Percentiles rank a stretch among this genome's conserved stretches.
Evolutionary conservation across 2,329 filamentous ascomycete species (phyloP).

Genomic region (Xylariaceae sp.): DNA sequence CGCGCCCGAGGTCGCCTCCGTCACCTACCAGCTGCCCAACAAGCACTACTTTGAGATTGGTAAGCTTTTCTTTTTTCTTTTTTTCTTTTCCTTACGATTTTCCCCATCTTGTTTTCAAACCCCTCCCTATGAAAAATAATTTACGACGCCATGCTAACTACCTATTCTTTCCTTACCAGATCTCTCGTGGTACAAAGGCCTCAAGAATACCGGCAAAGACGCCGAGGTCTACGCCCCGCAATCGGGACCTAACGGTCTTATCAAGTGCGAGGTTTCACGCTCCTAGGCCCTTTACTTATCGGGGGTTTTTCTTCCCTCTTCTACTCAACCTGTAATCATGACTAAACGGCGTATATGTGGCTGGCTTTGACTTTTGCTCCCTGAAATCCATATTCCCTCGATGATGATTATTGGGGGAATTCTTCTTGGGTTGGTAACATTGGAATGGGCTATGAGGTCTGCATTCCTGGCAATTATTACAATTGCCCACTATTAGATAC

Average conservation of each 20-base stretch:
- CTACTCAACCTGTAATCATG: conserved; percentile 22
- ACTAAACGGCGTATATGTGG: conserved; percentile 29
- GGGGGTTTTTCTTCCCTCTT: conserved; percentile 6
- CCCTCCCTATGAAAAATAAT: neutral
- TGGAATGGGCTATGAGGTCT: conserved; percentile 1
- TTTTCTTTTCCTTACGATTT: neutral
- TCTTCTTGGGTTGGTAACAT: conserved; percentile 1
- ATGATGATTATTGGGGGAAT: conserved; percentile 18
- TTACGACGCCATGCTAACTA: conserved; percentile 7
- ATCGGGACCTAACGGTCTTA: conserved; percentile 90
- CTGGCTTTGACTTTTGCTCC: conserved; percentile 12
- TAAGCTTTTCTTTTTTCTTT: conserved; percentile 51
- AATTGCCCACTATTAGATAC: conserved; percentile 29
- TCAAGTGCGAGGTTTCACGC: conserved; percentile 86
- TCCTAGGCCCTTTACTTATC: conserved; percentile 26
- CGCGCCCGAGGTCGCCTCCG: conserved; percentile 72
- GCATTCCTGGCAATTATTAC: conserved; percentile 5
- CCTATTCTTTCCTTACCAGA: conserved; percentile 58
- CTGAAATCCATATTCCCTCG: conserved; percentile 5
- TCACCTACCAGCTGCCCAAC: conserved; percentile 89
- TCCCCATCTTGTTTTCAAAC: neutral
- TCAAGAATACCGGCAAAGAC: conserved; percentile 94
- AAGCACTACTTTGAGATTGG: conserved; percentile 99
- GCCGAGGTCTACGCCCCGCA: conserved; percentile 96
- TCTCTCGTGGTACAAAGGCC: conserved; percentile 92